Base-by-base conservation (phyloP, 2,329 filamentous ascomycete genomes). In the Colletotrichum shisoi region DNA sequence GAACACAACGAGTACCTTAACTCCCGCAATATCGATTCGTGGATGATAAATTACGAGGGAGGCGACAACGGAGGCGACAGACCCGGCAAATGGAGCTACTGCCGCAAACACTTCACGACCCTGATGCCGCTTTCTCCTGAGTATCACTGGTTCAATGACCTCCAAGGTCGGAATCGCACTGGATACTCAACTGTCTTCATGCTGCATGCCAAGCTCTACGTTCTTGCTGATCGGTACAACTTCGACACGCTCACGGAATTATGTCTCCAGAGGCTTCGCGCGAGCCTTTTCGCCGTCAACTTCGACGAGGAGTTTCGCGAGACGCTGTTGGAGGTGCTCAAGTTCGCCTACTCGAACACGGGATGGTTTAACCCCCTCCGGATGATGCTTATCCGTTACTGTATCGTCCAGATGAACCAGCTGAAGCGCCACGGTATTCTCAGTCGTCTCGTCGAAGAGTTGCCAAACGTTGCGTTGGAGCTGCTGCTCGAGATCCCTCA, bases 211-310 rank as follows among this genome's bases (percentile, higher is more conserved):
- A 3, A 31, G 15, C 13, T 62, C 4, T 57, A 62, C 8, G 42
- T n/a, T 12, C 21, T 62, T 6, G 60, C 60, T 6, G 51, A 62
- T 4, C 42, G 11, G 11, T 57, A 62, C 34, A 17, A 19, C 3
- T 9, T 58, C 0, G 2, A 13, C 1, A 1, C 39, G 0, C 53
- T 63, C 34, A 48, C 1, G 9, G 7, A 7, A 0, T 1, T 17
- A 0, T 63, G 44, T 12, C 1, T 63, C 3, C 19, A 42, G 1
- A 4, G 45, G 11, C 9, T 63, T 8, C 44, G 44, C 4, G n/a
- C 13, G 17, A 57, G 53, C 34, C 15, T 63, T 0, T 21, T 40
- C 13, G 24, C 31, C 5, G 52, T 31, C 1, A 3, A 2, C 1
- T 19, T 12, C 6, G 15, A 40, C 2, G 0, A 4, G 4, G 34